These are phyloP conservation scores for Funneliformis geosporum DNA, from an alignment of 192 early-diverging fungal species.

Conservation along the genomic window DNA sequence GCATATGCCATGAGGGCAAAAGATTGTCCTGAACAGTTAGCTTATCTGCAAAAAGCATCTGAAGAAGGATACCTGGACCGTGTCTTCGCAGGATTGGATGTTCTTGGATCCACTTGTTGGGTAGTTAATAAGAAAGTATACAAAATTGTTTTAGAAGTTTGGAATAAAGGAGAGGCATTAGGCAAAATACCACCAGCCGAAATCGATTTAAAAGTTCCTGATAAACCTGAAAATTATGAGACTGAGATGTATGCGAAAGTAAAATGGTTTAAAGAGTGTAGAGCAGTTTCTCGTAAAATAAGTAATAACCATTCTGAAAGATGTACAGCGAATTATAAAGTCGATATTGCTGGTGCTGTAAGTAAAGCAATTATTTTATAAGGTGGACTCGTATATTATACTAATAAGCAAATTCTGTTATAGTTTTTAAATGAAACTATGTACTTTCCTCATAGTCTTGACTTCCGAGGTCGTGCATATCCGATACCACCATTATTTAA, in stretches of 20 bases:
- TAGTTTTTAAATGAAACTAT: conserved; percentile 85
- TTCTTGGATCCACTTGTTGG: conserved; percentile 88
- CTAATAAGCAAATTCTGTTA: neutral
- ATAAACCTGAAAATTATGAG: conserved; percentile 65
- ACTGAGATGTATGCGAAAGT: conserved; percentile 56
- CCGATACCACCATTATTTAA: conserved; percentile 95
- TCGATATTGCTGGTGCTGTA: conserved; percentile 91
- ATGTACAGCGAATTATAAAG: conserved; percentile 92
- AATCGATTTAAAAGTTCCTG: conserved; percentile 48
- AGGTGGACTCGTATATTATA: neutral
- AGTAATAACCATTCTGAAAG: conserved; percentile 82
- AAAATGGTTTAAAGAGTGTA: conserved; percentile 57
- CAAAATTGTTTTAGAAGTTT: conserved; percentile 76
- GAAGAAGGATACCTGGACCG: conserved; percentile 66
- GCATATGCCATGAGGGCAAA: conserved; percentile 67
- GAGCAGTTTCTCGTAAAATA: conserved; percentile 59
- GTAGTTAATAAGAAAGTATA: conserved; percentile 81
- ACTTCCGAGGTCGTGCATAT: conserved; percentile 97
- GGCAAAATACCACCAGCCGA: conserved; percentile 71
- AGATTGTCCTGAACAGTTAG: conserved; percentile 68
- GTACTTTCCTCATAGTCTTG: conserved; percentile 97
- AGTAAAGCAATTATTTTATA: conserved; percentile 30
- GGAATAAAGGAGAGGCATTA: conserved; percentile 81
- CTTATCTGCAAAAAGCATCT: conserved; percentile 78
- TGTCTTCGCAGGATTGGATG: conserved; percentile 79